phyloP scores from a whole-genome alignment of 768 basidiomycete genomes.

The Polyporus arcularius region DNA sequence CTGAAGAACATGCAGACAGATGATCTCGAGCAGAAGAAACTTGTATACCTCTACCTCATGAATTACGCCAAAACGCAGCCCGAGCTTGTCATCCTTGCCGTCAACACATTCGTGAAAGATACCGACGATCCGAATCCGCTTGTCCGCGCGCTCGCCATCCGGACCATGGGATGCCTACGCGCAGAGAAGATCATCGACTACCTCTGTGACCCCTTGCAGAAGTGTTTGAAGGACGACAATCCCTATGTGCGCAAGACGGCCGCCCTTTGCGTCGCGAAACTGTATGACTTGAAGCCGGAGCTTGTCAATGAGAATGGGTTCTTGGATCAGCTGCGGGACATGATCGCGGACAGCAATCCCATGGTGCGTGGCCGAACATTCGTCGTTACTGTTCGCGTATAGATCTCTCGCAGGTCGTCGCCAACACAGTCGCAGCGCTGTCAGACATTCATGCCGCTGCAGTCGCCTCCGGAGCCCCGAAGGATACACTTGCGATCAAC shows the following conservation, averaged over 20 bases:
- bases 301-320: constrained; percentile 95
- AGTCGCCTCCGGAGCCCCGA: constrained; percentile 56
- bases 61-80: constrained; percentile 99
- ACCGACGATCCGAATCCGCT: constrained; percentile 96
- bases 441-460: constrained; percentile 87
- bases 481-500: constrained; percentile 83
- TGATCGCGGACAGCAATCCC: constrained; percentile 95
- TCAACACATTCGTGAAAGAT: constrained; percentile 99
- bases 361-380: constrained; percentile 66
- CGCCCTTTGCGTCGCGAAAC: constrained; percentile 93
- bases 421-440: constrained; percentile 92
- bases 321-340: constrained; percentile 82
- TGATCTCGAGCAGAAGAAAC: constrained; percentile 99
- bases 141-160: constrained; percentile 92
- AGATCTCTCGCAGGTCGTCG: constrained; percentile 76
- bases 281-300: constrained; percentile 96
- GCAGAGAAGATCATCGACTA: constrained; percentile 99
- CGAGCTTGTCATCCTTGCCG: constrained; percentile 97
- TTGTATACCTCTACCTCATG: constrained; percentile 99
- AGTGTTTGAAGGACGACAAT: constrained; percentile 91
- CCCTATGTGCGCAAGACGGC: constrained; percentile 99
- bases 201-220: constrained; percentile 91
- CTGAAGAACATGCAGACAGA: constrained; percentile 99
- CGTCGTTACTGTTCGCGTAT: neutral
- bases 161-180: constrained; percentile 96